phyloP scores from a whole-genome alignment of 2,329 filamentous ascomycete species.

The Colletotrichum caudatum region DNA sequence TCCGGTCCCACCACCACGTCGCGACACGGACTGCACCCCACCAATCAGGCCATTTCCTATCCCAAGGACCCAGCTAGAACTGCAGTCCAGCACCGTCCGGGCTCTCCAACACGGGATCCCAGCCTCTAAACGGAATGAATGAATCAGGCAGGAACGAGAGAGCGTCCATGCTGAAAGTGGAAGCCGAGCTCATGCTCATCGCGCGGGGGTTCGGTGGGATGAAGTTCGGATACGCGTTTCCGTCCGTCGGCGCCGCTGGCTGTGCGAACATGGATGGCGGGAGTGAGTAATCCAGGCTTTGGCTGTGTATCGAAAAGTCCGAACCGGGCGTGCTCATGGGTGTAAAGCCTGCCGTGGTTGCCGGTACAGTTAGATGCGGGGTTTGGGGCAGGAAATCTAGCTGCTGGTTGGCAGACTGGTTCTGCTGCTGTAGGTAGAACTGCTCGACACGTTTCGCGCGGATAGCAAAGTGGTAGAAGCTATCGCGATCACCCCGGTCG shows the following conservation, averaged over 20 bases:
- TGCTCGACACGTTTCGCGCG: constrained; percentile 37
- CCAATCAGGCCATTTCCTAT: background rate
- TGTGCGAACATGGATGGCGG: constrained; percentile 21
- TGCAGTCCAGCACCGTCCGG: constrained; percentile 3
- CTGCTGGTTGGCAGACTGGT: constrained; percentile 3
- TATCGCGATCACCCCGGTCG: constrained; percentile 42
- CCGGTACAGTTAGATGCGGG: background rate
- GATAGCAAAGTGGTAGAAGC: constrained; percentile 45
- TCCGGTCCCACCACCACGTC: constrained; percentile 27
- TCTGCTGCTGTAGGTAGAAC: constrained; percentile 31
- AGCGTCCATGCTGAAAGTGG: constrained; percentile 7
- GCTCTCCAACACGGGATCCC: constrained; percentile 5
- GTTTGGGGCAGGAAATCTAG: constrained; percentile 6
- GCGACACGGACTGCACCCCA: background rate
- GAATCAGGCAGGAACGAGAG: constrained; percentile 20
- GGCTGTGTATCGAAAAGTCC: background rate
- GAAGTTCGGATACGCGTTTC: constrained; percentile 5
- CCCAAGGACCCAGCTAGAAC: constrained; percentile 14
- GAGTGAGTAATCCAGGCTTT: constrained; percentile 6
- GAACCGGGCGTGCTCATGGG: constrained; percentile 15
- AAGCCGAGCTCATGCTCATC: background rate
- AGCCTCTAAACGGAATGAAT: constrained; percentile 35
- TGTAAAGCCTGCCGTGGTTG: background rate
- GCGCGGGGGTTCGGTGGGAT: background rate
- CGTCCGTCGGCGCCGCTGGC: background rate